These are phyloP conservation scores for Bidens hawaiensis DNA, from an alignment of 140 eudicot species.

Conservation along the genomic window DNA sequence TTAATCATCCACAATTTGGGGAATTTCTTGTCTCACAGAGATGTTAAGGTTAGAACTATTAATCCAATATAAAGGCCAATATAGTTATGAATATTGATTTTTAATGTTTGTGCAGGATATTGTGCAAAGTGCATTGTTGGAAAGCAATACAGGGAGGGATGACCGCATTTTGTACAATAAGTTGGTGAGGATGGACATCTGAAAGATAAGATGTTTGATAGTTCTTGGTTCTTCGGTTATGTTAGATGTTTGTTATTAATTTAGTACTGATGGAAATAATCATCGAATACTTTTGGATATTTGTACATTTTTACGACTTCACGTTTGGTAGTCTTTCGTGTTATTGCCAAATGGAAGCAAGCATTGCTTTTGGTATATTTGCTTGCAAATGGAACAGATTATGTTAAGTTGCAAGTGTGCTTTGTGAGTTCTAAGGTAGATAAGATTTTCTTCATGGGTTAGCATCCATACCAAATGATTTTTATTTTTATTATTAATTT, in stretches of 20 bases:
- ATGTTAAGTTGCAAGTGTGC: neutral
- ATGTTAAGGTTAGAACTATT: conserved; percentile 57
- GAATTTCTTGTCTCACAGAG: conserved; percentile 69
- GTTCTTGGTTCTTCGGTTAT: neutral
- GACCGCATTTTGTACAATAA: conserved; percentile 67
- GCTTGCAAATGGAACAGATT: neutral
- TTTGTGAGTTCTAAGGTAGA: no score
- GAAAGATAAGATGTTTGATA: conserved; percentile 4
- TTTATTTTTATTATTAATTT: no score
- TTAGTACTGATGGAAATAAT: conserved; percentile 2
- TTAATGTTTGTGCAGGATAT: conserved; percentile 44
- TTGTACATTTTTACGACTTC: neutral
- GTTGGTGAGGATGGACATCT: conserved; percentile 48
- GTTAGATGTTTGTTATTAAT: neutral
- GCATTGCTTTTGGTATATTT: neutral
- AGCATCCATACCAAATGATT: no score
- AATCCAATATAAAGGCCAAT: neutral
- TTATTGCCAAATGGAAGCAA: neutral
- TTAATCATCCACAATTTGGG: conserved; percentile 79
- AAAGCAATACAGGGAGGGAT: conserved; percentile 76
- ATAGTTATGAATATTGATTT: neutral
- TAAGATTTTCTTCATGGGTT: no score
- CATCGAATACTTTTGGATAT: neutral
- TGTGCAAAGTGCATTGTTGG: conserved; percentile 69
- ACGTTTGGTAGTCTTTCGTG: neutral